phyloP scores from a whole-genome alignment of 176 grass and related monocot genomes.

The Themeda triandra region DNA sequence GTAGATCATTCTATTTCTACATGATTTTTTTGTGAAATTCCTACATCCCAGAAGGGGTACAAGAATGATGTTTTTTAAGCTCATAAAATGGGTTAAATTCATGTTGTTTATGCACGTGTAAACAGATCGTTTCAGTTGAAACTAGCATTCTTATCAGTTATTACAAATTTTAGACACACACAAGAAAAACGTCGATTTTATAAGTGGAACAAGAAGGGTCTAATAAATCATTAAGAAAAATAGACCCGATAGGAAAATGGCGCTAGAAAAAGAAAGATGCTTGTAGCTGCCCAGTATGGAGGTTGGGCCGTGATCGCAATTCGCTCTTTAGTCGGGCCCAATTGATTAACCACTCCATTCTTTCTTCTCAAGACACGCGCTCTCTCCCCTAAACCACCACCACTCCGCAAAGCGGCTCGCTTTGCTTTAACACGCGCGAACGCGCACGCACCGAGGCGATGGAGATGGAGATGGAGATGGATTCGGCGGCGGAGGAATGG shows the following conservation, averaged over 20 bases:
- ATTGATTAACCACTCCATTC: not conserved
- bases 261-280: not conserved
- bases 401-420: slow-evolving; percentile 5
- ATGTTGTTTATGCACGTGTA: not conserved
- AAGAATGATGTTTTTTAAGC: not conserved
- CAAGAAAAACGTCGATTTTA: not conserved
- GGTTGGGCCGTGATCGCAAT: not conserved
- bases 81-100: not conserved
- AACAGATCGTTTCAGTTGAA: not conserved
- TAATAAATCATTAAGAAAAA: not conserved
- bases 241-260: not conserved
- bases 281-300: not conserved
- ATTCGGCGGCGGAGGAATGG: not conserved
- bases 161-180: not conserved
- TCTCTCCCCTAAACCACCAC: not conserved
- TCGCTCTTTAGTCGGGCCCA: not conserved
- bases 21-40: not conserved
- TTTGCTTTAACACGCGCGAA: slow-evolving; percentile 28
- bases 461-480: not conserved
- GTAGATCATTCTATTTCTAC: not conserved
- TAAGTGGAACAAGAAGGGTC: not conserved
- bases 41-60: not conserved
- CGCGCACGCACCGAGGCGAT: not conserved
- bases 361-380: not conserved
- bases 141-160: not conserved